Evolutionary conservation across 2,329 filamentous ascomycete genomes (phyloP).

Genomic region (Pyrenophora graminea): DNA sequence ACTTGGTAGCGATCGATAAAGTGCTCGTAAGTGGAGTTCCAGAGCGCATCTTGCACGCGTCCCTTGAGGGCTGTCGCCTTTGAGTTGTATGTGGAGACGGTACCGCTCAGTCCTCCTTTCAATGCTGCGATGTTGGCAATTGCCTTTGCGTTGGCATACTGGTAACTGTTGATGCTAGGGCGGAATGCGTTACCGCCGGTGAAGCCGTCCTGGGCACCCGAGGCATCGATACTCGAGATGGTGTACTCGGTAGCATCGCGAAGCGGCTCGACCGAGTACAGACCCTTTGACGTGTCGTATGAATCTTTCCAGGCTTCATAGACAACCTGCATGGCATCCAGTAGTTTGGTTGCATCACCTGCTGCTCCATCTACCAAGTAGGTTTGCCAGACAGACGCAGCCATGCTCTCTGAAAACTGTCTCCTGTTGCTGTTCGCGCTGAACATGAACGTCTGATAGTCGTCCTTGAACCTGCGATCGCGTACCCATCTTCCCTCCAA

Average conservation of each 20-base stretch:
- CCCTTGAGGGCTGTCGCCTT: constrained; percentile 45
- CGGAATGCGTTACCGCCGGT: constrained; percentile 49
- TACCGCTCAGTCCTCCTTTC: constrained; percentile 21
- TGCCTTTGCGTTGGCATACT: constrained; percentile 51
- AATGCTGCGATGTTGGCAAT: constrained; percentile 48
- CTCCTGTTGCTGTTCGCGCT: constrained; percentile 47
- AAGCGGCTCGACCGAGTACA: constrained; percentile 52
- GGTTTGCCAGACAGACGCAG: constrained; percentile 46
- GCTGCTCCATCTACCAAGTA: constrained; percentile 51
- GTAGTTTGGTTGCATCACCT: constrained; percentile 34
- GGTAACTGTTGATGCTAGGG: constrained; percentile 52
- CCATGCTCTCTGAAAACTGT: constrained; percentile 53
- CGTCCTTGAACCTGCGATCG: constrained; percentile 51
- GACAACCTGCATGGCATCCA: constrained; percentile 45
- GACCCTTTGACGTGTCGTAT: constrained; percentile 45
- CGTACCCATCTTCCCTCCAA: constrained; percentile 52
- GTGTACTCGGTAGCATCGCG: constrained; percentile 54
- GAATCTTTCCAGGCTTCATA: constrained; percentile 48
- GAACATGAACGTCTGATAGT: constrained; percentile 51
- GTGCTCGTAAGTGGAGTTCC: constrained; percentile 52
- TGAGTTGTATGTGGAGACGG: constrained; percentile 17
- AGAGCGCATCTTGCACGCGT: constrained; percentile 47
- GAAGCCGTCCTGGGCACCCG: constrained; percentile 49
- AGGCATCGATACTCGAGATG: constrained; percentile 51
- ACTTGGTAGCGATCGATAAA: constrained; percentile 52